Evolutionary conservation across 2,329 filamentous ascomycete species (phyloP), one percentile per base, ranked within the genome.

Genomic region (Alternaria longipes): DNA sequence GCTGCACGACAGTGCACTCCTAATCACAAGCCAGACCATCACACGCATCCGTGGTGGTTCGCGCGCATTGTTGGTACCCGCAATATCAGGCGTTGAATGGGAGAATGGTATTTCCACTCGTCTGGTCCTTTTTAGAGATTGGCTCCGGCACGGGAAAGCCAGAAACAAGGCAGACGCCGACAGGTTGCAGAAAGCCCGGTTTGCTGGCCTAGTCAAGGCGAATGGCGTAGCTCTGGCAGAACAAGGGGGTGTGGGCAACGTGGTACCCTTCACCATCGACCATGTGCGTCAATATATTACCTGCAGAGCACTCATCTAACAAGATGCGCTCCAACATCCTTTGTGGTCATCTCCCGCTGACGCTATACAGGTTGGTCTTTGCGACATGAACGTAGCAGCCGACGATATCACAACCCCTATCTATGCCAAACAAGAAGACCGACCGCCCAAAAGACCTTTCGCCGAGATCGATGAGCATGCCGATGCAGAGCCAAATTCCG

Each of bases 101-200:
- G 93, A 97, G 62, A 88, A 87, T 65, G 90, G 89, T 32, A 82
- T 97, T 38, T 87, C 88, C 63, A 91, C 88, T 42, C 85, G 93
- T 55, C 77, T 97, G 62, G 90, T 90, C 24, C 78, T 97, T 34
- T 97, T 95, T 77, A 86, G 91, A 70, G 92, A 97, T 80, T 94
- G 81, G 73, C 62, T 74, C 53, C 70, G 67, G 63, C 67, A 76
- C 70, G 63, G 65, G 51, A 72, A 75, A 63, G 52, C 66, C 45
- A 71, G 46, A 50, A 72, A 69, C 42, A 66, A 50, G 36, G 59
- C 65, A 51, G 72, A 75, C 45, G 63, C 70, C 49, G 71, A 74
- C 56, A 73, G 63, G 65, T 63, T 76, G 66, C 72, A 67, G 56
- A 73, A 69, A 60, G 66, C 75, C 52, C 76, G 82, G 51, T 82